Evolutionary conservation across 2,329 filamentous ascomycete species (phyloP), one percentile per base, ranked within the genome.

Genomic region (Aspergillus latus): DNA sequence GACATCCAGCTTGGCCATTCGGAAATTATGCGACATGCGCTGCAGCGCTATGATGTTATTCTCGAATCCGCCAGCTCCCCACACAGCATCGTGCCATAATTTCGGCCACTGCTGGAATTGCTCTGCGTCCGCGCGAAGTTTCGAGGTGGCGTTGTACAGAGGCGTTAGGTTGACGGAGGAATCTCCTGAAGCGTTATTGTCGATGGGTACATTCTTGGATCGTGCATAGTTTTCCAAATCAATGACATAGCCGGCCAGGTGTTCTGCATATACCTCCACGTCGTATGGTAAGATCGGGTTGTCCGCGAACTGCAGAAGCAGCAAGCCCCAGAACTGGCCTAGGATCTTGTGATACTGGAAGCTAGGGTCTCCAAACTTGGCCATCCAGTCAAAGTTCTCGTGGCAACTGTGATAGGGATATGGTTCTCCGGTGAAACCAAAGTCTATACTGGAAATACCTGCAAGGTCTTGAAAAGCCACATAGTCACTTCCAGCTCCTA

Each of bases 381-480:
- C 80, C 82, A 97, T 90, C 87, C 91, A 93, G 44, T 92, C 88
- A 65, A 89, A 92, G 52, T 86, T 95, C 69, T 97, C 93, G 74
- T 96, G 95, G 74, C 89, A 94, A 58, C 88, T 92, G 72, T 92
- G 87, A 50, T 87, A 85, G 0, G 92, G 90, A 65, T 83, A 88
- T 9, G 78, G 73, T 6, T 82, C 78, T 44, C 88, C 89, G 37
- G 78, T 74, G 68, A 99, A 97, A 29, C 84, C 82, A 62, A 99
- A 84, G 70, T 97, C 92, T 54, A 99, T 80, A 9, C 89, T 92
- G 44, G 91, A 93, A 6, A 87, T 92, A 51, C 94, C 94, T 0
- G 90, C 91, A 49, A 97, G 89, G 69, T 93, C 85, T 73, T 96
- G 93, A 72, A 97, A 99, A 1, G 92, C 86, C 2, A 92, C 88